Percentiles rank a stretch among this genome's conserved stretches.
phyloP scores from a whole-genome alignment of 768 basidiomycete species.

The Tulasnella sp. region DNA sequence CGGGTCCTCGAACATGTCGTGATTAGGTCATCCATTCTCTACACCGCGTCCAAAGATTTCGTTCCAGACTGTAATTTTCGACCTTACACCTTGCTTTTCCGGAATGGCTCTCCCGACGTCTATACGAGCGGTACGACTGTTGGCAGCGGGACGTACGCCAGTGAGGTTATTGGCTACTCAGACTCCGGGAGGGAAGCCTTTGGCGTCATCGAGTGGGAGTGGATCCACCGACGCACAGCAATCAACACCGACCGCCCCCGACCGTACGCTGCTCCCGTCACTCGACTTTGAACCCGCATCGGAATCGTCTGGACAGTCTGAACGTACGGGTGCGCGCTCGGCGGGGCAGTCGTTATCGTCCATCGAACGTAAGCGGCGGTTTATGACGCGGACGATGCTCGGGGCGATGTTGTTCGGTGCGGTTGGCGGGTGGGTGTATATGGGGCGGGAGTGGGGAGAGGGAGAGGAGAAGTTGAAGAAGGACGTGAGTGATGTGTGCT shows the following conservation, averaged over 20 bases:
- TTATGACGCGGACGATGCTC: constrained; percentile 43
- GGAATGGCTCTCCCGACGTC: no score
- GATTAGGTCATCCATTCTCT: no score
- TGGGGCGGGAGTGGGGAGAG: constrained; percentile 69
- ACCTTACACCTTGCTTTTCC: no score
- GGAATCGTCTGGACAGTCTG: neutral
- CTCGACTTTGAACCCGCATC: constrained; percentile 17
- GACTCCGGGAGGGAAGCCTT: neutral
- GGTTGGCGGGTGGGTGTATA: constrained; percentile 44
- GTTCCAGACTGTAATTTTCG: no score
- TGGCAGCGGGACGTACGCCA: no score
- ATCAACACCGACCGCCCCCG: neutral
- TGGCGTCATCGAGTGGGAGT: neutral
- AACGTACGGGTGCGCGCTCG: constrained; percentile 60
- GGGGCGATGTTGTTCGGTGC: constrained; percentile 44
- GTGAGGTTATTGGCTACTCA: no score
- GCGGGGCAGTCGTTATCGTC: constrained; percentile 67
- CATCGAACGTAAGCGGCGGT: constrained; percentile 56
- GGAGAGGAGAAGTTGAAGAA: constrained; percentile 55
- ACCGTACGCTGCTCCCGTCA: constrained; percentile 8
- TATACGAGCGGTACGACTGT: no score
- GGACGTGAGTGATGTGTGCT: constrained; percentile 34
- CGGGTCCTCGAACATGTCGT: no score
- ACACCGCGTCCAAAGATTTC: no score
- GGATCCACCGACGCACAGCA: neutral